phyloP scores from a whole-genome alignment of 2,329 filamentous ascomycete species.

The Beauveria caledonica region DNA sequence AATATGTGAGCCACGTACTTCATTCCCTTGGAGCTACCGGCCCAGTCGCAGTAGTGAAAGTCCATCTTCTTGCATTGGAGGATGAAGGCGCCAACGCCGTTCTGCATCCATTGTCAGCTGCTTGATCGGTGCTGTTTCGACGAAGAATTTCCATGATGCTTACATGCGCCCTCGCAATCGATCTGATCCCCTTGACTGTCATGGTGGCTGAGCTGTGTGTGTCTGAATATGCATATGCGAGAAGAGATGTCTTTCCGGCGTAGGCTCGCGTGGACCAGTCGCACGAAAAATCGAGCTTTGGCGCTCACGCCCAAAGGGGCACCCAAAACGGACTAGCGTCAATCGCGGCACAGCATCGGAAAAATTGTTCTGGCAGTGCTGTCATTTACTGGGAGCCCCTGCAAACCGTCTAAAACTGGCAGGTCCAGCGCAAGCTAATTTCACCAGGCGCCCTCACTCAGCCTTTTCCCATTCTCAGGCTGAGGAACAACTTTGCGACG shows the following conservation, averaged over 20 bases:
- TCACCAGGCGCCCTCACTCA: neutral
- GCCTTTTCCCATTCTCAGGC: neutral
- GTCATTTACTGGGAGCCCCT: neutral
- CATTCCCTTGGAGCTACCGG: slow-evolving; percentile 89
- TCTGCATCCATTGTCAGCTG: slow-evolving; percentile 44
- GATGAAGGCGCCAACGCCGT: slow-evolving; percentile 94
- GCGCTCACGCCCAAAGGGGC: slow-evolving; percentile 13
- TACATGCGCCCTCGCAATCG: slow-evolving; percentile 47
- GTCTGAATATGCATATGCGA: slow-evolving; percentile 15
- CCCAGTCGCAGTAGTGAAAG: slow-evolving; percentile 96
- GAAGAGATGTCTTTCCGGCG: slow-evolving; percentile 1
- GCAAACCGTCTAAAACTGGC: neutral
- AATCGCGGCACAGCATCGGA: slow-evolving; percentile 9
- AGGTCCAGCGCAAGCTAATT: neutral
- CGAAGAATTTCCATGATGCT: slow-evolving; percentile 9
- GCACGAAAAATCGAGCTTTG: slow-evolving; percentile 16
- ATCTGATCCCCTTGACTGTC: slow-evolving; percentile 46
- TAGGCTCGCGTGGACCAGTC: neutral
- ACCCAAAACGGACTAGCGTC: slow-evolving; percentile 9
- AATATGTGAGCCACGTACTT: slow-evolving; percentile 51
- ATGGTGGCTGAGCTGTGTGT: slow-evolving; percentile 33
- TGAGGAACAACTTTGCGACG: slow-evolving; percentile 5
- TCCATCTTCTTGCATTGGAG: slow-evolving; percentile 94
- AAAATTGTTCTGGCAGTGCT: neutral
- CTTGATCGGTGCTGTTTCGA: neutral